phyloP scores from a whole-genome alignment of 1,284 basidiomycete species.

The Coniferiporia sulphurascens region DNA sequence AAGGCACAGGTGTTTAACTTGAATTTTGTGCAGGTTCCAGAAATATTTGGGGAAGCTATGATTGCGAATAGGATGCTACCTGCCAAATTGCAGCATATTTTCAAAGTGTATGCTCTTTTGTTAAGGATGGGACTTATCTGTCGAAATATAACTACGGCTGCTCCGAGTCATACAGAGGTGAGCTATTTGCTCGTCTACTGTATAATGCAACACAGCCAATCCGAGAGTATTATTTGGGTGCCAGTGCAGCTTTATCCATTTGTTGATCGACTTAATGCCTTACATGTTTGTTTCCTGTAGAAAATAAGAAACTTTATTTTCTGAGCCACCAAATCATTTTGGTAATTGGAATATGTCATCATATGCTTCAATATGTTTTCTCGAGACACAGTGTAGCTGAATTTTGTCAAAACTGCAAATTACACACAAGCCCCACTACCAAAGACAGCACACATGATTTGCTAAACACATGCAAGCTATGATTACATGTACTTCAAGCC shows the following conservation, averaged over 20 bases:
- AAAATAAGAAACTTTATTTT: too few species aligned
- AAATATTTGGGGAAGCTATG: neutral
- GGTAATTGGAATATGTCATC: too few species aligned
- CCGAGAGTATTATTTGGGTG: slow-evolving; percentile 28
- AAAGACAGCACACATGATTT: too few species aligned
- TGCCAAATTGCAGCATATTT: neutral
- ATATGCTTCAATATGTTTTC: too few species aligned
- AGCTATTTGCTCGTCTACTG: slow-evolving; percentile 24
- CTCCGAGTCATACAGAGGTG: too few species aligned
- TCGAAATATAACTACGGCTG: too few species aligned
- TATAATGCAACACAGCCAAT: neutral
- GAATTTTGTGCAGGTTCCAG: neutral
- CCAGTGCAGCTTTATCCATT: slow-evolving; percentile 71
- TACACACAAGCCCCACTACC: too few species aligned
- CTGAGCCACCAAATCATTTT: too few species aligned
- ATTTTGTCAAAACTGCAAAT: too few species aligned
- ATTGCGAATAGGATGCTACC: neutral
- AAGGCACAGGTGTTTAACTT: neutral
- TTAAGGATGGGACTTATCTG: neutral
- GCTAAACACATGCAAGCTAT: too few species aligned
- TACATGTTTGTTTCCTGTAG: slow-evolving; percentile 1
- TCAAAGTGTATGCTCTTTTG: neutral
- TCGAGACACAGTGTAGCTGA: too few species aligned
- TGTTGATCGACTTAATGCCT: slow-evolving; percentile 31
- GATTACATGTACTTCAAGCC: too few species aligned